Percentiles rank a stretch among this genome's conserved stretches.
These are phyloP conservation scores for Candida manassasensis DNA, from an alignment of 805 yeast genomes.

Conservation along the genomic window DNA sequence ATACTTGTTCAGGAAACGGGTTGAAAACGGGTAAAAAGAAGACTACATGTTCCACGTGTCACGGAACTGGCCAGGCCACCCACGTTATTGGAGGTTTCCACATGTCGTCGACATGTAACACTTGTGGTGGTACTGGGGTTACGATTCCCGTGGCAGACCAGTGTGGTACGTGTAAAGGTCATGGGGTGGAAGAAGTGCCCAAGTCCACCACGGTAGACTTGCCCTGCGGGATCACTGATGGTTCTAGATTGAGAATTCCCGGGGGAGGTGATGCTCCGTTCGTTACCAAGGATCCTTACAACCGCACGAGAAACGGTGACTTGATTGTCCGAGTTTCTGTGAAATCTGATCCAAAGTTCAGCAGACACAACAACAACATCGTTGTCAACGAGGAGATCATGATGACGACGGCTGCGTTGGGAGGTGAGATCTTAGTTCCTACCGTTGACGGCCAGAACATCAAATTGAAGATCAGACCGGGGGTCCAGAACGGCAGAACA, in stretches of 20 bases:
- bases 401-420: constrained; percentile 94
- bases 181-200: constrained; percentile 68
- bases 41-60: constrained; percentile 78
- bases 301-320: constrained; percentile 76
- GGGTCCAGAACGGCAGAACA: constrained; percentile 72
- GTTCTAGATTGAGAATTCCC: constrained; percentile 75
- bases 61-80: constrained; percentile 88
- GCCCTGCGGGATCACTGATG: constrained; percentile 87
- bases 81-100: constrained; percentile 93
- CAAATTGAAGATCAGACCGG: constrained; percentile 76
- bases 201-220: constrained; percentile 77
- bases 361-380: constrained; percentile 63
- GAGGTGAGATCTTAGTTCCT: constrained; percentile 88
- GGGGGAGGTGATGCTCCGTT: constrained; percentile 89
- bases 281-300: constrained; percentile 66
- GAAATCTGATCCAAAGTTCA: constrained; percentile 65
- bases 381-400: constrained; percentile 64
- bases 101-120: constrained; percentile 87
- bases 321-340: constrained; percentile 78
- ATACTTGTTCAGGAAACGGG: constrained; percentile 81
- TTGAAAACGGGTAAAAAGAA: constrained; percentile 71
- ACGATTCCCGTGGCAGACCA: constrained; percentile 60
- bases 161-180: constrained; percentile 82
- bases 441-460: constrained; percentile 77
- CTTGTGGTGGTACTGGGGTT: constrained; percentile 89